These are phyloP conservation scores for Inga leiocalycina DNA, from an alignment of 306 rosid species.

Conservation along the genomic window DNA sequence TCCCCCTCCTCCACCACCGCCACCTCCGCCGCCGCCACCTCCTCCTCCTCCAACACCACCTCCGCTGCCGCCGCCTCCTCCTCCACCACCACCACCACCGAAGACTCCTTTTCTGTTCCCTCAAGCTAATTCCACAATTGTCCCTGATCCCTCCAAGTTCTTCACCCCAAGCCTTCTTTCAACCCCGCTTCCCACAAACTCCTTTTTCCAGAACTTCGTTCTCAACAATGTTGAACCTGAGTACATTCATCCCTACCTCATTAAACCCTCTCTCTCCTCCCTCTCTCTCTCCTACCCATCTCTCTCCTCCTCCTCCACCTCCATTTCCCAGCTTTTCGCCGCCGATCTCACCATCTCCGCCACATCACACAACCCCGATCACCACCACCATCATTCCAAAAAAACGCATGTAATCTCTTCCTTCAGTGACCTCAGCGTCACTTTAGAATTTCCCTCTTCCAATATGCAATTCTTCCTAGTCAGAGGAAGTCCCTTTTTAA, in stretches of 20 bases:
- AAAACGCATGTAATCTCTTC: constrained; percentile 50
- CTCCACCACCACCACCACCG: not conserved
- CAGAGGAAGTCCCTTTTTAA: constrained; percentile 84
- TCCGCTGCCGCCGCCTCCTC: constrained; percentile 14
- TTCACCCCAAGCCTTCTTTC: constrained; percentile 64
- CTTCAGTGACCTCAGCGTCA: constrained; percentile 70
- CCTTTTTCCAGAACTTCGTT: constrained; percentile 85
- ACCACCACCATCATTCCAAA: not conserved
- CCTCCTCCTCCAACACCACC: constrained; percentile 11
- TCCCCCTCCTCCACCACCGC: not conserved
- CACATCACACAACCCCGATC: not conserved
- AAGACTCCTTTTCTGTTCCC: constrained; percentile 68
- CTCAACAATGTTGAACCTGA: constrained; percentile 83
- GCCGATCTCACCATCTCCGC: constrained; percentile 74
- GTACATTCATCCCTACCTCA: constrained; percentile 81
- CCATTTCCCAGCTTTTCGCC: constrained; percentile 58
- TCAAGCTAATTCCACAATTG: constrained; percentile 54
- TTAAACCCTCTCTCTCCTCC: constrained; percentile 65
- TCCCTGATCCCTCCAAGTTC: constrained; percentile 89
- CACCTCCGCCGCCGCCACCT: not conserved
- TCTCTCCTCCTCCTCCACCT: constrained; percentile 42
- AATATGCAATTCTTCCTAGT: constrained; percentile 69
- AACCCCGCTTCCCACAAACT: constrained; percentile 81
- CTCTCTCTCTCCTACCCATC: constrained; percentile 75
- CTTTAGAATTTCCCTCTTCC: constrained; percentile 72